These are phyloP conservation scores for Fusarium concolor DNA, from an alignment of 2,329 filamentous ascomycete genomes.

Conservation along the genomic window DNA sequence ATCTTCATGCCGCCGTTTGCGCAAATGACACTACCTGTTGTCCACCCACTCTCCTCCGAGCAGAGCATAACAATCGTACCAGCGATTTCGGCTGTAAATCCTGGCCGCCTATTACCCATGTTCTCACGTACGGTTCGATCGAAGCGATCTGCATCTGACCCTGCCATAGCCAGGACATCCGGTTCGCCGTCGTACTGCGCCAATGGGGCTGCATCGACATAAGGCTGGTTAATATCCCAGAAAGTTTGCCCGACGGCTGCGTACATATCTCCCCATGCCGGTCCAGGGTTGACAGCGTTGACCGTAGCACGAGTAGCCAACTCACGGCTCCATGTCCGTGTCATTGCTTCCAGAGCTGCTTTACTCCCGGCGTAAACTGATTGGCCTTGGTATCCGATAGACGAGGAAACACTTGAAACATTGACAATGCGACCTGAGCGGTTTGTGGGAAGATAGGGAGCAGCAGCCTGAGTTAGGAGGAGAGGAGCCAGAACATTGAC, in stretches of 20 bases:
- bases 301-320: slow-evolving; percentile 65
- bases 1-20: slow-evolving; percentile 69
- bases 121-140: slow-evolving; percentile 49
- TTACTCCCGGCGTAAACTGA: slow-evolving; percentile 69
- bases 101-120: slow-evolving; percentile 52
- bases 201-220: slow-evolving; percentile 52
- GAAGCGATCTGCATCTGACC: slow-evolving; percentile 49
- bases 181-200: slow-evolving; percentile 51
- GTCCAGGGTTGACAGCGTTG: slow-evolving; percentile 69
- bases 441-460: slow-evolving; percentile 76
- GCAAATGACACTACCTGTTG: slow-evolving; percentile 77
- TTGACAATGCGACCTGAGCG: slow-evolving; percentile 70
- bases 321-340: slow-evolving; percentile 69
- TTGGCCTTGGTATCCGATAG: slow-evolving; percentile 65
- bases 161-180: slow-evolving; percentile 47
- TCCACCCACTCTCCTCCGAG: slow-evolving; percentile 73
- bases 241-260: slow-evolving; percentile 50
- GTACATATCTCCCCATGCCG: slow-evolving; percentile 67
- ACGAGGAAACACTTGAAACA: slow-evolving; percentile 66
- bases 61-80: slow-evolving; percentile 79
- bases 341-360: slow-evolving; percentile 69
- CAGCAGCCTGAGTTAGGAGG: slow-evolving; percentile 78
- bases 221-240: slow-evolving; percentile 55
- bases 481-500: slow-evolving; percentile 87
- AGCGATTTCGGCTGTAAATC: slow-evolving; percentile 67